Conservation (phyloP, 2,329 filamentous ascomycete species). For the Aspergillus transmontanensis region DNA sequence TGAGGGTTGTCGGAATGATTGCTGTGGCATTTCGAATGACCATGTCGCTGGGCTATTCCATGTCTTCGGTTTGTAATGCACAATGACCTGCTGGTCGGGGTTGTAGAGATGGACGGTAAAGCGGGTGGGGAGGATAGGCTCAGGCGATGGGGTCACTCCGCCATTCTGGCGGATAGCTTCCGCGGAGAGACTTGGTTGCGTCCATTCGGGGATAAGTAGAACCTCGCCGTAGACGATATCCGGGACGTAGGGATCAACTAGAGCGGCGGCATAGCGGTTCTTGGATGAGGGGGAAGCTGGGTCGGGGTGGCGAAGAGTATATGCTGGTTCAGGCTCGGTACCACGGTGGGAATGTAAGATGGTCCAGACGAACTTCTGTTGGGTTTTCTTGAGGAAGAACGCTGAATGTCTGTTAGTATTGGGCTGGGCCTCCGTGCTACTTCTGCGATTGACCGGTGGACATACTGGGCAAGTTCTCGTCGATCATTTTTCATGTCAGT, state of each 20-base stretch:
- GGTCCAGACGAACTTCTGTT: slow-evolving; percentile 41
- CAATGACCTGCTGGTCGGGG: slow-evolving; percentile 77
- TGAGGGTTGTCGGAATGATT: slow-evolving; percentile 79
- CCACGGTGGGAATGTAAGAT: slow-evolving; percentile 67
- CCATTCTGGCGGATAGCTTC: slow-evolving; percentile 75
- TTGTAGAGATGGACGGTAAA: slow-evolving; percentile 93
- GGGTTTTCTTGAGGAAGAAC: slow-evolving; percentile 62
- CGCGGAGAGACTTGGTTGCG: slow-evolving; percentile 76
- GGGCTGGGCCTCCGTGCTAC: neutral
- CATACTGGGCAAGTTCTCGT: slow-evolving; percentile 84
- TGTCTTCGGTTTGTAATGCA: slow-evolving; percentile 69
- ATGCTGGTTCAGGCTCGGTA: slow-evolving; percentile 76
- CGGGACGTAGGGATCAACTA: slow-evolving; percentile 79
- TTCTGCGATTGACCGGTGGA: slow-evolving; percentile 3
- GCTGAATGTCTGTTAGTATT: slow-evolving; percentile 37
- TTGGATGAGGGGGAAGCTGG: slow-evolving; percentile 68
- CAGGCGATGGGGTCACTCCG: slow-evolving; percentile 64
- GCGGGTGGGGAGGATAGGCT: slow-evolving; percentile 72
- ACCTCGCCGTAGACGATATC: slow-evolving; percentile 88
- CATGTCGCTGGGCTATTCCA: slow-evolving; percentile 82
- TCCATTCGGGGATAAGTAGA: slow-evolving; percentile 80
- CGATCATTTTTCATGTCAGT: slow-evolving; percentile 65
- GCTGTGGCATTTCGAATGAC: slow-evolving; percentile 90
- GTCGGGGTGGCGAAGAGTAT: slow-evolving; percentile 76
- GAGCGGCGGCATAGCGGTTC: slow-evolving; percentile 83